Base-by-base conservation (phyloP, 1,284 basidiomycete genomes). In the Apiotrichum gracile region DNA sequence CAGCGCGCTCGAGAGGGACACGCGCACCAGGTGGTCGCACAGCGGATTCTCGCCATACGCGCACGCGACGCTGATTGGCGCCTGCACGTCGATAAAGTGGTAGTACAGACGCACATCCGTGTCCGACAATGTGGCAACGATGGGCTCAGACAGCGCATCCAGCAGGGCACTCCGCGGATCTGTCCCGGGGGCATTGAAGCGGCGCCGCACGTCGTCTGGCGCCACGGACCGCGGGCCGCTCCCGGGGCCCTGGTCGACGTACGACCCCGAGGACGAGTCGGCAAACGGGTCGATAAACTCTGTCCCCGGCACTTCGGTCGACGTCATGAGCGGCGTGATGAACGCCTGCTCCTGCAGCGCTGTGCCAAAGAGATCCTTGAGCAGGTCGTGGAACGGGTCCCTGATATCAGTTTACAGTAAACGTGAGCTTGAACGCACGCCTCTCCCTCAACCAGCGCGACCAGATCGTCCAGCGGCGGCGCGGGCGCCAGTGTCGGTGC, bases 81-180 rank as follows among this genome's bases (percentile, higher is more conserved):
- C 49, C 45, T 54, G 52, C 13, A 58, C 48, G 22, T 58, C 52
- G 37, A 58, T 43, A 43, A 42, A 58, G 52, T 58, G 52, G 34
- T 58, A 48, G 21, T 52, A 47, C 31, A 58, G 29, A 1, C 52
- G 48, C 2, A 31, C 49, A 19, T 58, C 56, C 5, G 48, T 52
- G 42, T 56, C 55, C 4, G 47, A 49, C 37, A 56, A 39, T 6
- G 51, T 56, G 4, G 47, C 47, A 21, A 56, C 42, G 3, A 52
- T 42, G 2, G 55, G 42, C 3, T 42, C 35, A 0, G 55, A 33
- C 34, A 56, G 49, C 10, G 44, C 45, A 3, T 27, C 41, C 1
- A 25, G 51, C 33, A 56, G 51, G 13, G 51, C 50, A 4, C 42
- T 39, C n/a, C 55, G 55, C 17, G 55, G 47, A 37, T 56, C 55